Evolutionary conservation across 768 basidiomycete species (phyloP), one percentile per base, ranked within the genome.

Genomic region (Exsudoporus frostii): DNA sequence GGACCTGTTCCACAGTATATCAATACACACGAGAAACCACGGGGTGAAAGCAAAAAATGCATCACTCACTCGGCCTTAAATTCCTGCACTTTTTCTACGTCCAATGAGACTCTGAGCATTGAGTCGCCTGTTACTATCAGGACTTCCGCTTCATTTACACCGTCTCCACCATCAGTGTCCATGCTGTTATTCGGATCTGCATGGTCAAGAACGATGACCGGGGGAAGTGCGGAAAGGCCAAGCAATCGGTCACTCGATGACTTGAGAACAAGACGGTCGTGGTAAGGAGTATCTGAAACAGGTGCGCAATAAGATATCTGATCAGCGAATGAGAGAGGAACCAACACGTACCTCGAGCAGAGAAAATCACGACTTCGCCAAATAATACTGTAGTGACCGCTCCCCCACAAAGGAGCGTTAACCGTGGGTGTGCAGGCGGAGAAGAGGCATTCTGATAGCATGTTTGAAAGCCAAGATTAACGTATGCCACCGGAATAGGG

Each of bases 331-430:
- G 7, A 7, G 24, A 20, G 34, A 33, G 37, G 30, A 47, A 4
- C 36, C 8, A 41, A 7, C 14, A 44, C 64, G 14, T 50, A 88
- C 89, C 80, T 71, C 80, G 76, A 45, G 87, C 79, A 65, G 84
- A 86, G 11, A 91, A 73, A 5, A 85, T 84, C 19, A 90, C 81
- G 2, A 87, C 82, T 66, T 91, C 88, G 27, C 88, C 88, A 56
- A 89, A 91, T 59, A 90, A 82, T 7, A 88, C 76, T 32, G 79
- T 76, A 36, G 83, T 69, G 9, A 88, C 62, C 20, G 77, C 73
- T 19, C 86, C 88, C n/a, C 74, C 75, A n/a, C 75, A 71, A 22
- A 88, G 68, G 17, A 84, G 73, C 48, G 81, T 80, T 48, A 91
- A 76, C 41, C 84, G 78, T 34, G 89, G 86, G 62, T 88, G 88